phyloP scores from a whole-genome alignment of 495 filamentous ascomycete genomes.

The Neurospora discreta region DNA sequence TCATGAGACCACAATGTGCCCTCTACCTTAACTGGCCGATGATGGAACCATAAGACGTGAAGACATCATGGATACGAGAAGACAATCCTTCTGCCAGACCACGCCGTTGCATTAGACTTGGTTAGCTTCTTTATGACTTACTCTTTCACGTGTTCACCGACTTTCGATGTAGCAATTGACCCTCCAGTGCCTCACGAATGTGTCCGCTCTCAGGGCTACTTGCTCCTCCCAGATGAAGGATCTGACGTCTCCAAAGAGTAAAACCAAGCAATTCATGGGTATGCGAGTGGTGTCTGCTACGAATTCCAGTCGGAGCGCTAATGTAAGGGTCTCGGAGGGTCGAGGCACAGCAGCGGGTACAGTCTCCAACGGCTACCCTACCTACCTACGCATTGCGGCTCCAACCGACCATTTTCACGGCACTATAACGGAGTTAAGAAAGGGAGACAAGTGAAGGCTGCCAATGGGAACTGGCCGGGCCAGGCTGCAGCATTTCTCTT shows the following conservation, averaged over 20 bases:
- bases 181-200: neutral
- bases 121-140: neutral
- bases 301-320: neutral
- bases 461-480: neutral
- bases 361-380: neutral
- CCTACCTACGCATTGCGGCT: neutral
- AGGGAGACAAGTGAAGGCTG: neutral
- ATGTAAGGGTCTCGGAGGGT: neutral
- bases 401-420: neutral
- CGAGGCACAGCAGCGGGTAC: neutral
- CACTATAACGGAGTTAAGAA: neutral
- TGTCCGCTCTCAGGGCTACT: neutral
- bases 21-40: neutral
- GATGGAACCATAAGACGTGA: neutral
- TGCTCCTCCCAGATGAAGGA: neutral
- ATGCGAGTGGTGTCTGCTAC: neutral
- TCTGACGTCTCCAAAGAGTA: neutral
- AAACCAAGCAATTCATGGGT: neutral
- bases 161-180: neutral
- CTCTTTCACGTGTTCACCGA: neutral
- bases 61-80: neutral
- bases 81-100: neutral
- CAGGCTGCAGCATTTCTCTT: neutral
- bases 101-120: neutral
- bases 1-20: neutral